Evolutionary conservation across 1,139 yeast species (phyloP).

Genomic region (Eremothecium coryli): DNA sequence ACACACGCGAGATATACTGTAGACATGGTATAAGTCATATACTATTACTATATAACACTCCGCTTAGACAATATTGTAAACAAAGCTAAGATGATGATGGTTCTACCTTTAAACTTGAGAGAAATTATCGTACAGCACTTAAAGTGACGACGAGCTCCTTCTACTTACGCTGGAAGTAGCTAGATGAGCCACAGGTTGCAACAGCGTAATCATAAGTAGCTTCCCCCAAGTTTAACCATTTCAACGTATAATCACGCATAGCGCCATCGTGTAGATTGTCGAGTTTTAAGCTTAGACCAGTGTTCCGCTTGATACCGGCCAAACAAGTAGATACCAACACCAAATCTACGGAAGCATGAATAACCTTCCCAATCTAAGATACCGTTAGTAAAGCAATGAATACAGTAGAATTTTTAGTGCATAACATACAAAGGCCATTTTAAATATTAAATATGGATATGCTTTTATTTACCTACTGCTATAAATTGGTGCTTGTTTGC

Average conservation of each 20-base stretch:
- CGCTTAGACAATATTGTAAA: no score
- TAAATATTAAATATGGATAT: neutral
- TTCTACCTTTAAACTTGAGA: no score
- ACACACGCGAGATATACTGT: no score
- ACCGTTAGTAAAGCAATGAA: constrained; percentile 1
- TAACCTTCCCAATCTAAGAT: constrained; percentile 44
- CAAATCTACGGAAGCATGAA: constrained; percentile 67
- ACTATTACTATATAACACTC: no score
- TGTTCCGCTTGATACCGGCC: constrained; percentile 82
- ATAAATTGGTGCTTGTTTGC: no score
- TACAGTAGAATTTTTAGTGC: constrained; percentile 3
- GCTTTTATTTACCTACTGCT: neutral
- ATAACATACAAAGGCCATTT: neutral
- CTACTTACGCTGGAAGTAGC: constrained; percentile 58
- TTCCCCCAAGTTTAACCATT: constrained; percentile 81
- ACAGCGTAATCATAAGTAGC: constrained; percentile 65
- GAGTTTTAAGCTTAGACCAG: constrained; percentile 59
- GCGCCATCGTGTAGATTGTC: constrained; percentile 38
- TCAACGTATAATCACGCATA: constrained; percentile 48
- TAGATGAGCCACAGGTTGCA: constrained; percentile 62
- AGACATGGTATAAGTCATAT: no score
- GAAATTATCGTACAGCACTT: no score
- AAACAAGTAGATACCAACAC: constrained; percentile 70
- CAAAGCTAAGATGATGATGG: no score
- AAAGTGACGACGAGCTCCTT: no score